Conservation (phyloP, 495 filamentous ascomycete genomes). For the Darksidea phi region DNA sequence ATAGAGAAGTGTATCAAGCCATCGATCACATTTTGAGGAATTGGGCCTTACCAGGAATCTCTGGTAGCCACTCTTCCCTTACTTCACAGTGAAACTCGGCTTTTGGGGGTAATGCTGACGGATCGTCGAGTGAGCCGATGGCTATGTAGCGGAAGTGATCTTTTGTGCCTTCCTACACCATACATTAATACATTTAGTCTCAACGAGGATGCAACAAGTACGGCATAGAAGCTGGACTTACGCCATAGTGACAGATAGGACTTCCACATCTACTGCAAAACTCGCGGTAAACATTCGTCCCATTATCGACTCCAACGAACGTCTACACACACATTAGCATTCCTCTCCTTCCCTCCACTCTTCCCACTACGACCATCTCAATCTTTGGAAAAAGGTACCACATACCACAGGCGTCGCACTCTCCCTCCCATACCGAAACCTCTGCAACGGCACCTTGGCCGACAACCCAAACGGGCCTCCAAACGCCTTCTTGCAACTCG, state of each 20-base stretch:
- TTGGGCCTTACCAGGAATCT: conserved; percentile 22
- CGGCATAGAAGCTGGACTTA: conserved; percentile 35
- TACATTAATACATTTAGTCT: too few species aligned
- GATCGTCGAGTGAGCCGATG: conserved; percentile 64
- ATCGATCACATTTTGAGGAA: too few species aligned
- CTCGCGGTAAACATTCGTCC: conserved; percentile 56
- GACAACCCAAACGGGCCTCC: conserved; percentile 64
- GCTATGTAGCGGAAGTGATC: conserved; percentile 62
- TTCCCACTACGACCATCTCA: too few species aligned
- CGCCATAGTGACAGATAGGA: conserved; percentile 63
- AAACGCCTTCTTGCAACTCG: conserved; percentile 65
- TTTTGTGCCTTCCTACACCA: conserved; percentile 52
- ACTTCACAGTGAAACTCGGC: conserved; percentile 67
- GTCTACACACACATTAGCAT: too few species aligned
- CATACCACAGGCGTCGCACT: conserved; percentile 46
- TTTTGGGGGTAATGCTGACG: conserved; percentile 60
- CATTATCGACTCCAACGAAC: conserved; percentile 42
- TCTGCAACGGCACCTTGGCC: conserved; percentile 54
- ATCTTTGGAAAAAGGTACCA: not conserved
- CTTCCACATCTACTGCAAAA: conserved; percentile 65
- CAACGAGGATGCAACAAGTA: too few species aligned
- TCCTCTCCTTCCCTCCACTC: too few species aligned
- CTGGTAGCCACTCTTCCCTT: conserved; percentile 62
- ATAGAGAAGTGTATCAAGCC: too few species aligned
- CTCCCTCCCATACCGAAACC: conserved; percentile 29